Evolutionary conservation across 257 asterid species (phyloP).

Genomic region (Hygrophila difformis): DNA sequence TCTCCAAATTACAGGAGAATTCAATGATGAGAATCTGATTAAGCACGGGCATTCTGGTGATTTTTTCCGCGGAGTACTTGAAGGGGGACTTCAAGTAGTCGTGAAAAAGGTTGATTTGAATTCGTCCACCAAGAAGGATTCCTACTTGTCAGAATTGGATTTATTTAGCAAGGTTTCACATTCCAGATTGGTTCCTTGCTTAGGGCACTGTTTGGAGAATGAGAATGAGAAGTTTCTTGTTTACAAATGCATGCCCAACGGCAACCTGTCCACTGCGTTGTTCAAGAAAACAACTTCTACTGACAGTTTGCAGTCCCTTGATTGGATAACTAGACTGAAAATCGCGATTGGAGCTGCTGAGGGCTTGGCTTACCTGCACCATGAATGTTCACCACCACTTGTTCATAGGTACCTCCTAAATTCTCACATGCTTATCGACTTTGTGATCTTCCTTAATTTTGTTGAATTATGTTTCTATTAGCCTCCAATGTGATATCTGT

Average conservation of each 20-base stretch:
- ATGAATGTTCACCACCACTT: conserved; percentile 79
- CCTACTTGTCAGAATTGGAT: conserved; percentile 53
- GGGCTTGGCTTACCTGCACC: conserved; percentile 78
- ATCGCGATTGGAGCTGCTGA: conserved; percentile 95
- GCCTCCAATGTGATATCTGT: too few species aligned
- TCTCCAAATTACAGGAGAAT: conserved; percentile 63
- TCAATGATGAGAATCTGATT: conserved; percentile 44
- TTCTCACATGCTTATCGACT: neutral
- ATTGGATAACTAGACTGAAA: conserved; percentile 94
- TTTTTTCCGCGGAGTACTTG: conserved; percentile 61
- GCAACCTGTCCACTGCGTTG: conserved; percentile 76
- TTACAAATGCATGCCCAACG: conserved; percentile 76
- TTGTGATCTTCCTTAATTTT: too few species aligned
- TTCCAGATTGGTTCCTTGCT: conserved; percentile 69
- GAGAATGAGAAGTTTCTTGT: conserved; percentile 75
- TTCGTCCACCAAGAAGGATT: conserved; percentile 51
- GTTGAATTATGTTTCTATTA: neutral
- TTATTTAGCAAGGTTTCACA: conserved; percentile 65
- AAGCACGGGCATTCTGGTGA: conserved; percentile 88
- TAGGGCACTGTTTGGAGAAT: conserved; percentile 90
- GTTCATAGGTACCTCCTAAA: conserved; percentile 69
- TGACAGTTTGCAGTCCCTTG: conserved; percentile 70
- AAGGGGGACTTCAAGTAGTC: conserved; percentile 64
- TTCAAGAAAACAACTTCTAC: conserved; percentile 56
- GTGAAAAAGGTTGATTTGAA: conserved; percentile 55